A percentile compares a stretch with the other conserved stretches of the same genome.
Evolutionary conservation across 164 flowering plant genomes (phyloP).

Genomic region (Stephania cephalantha): DNA sequence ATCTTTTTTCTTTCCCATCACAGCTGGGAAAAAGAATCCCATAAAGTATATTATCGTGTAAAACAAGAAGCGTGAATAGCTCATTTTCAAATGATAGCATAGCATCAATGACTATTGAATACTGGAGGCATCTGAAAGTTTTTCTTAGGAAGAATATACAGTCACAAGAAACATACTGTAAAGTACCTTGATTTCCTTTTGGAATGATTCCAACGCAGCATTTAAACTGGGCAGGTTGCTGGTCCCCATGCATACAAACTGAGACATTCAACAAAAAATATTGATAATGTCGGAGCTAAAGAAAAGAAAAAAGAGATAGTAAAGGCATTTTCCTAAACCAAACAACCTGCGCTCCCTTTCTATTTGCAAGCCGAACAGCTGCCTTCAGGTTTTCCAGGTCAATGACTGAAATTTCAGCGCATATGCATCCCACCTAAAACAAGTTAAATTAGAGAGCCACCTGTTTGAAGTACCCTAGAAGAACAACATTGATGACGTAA

Average conservation of each 20-base stretch:
- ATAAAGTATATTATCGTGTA: too few species aligned
- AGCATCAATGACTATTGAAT: background rate
- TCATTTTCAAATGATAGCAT: too few species aligned
- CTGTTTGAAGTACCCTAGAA: background rate
- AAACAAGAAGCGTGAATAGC: too few species aligned
- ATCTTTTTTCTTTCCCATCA: too few species aligned
- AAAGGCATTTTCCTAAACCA: constrained; percentile 1
- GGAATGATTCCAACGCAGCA: constrained; percentile 27
- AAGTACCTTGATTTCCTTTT: constrained; percentile 39
- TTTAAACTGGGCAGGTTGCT: constrained; percentile 23
- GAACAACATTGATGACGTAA: background rate
- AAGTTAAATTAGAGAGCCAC: constrained; percentile 4
- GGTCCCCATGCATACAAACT: constrained; percentile 51
- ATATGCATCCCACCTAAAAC: constrained; percentile 66
- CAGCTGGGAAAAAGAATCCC: too few species aligned
- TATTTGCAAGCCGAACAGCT: constrained; percentile 36
- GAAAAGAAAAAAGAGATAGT: background rate
- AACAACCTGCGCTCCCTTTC: constrained; percentile 53
- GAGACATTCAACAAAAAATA: constrained; percentile 13
- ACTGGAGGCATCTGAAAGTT: background rate
- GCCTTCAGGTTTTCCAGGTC: constrained; percentile 47
- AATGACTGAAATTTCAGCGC: constrained; percentile 36
- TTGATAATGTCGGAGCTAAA: background rate
- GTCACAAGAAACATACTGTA: constrained; percentile 8
- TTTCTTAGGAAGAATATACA: background rate